Conservation (phyloP, 1,139 yeast genomes). For the Scheffersomyces parashehatae region DNA sequence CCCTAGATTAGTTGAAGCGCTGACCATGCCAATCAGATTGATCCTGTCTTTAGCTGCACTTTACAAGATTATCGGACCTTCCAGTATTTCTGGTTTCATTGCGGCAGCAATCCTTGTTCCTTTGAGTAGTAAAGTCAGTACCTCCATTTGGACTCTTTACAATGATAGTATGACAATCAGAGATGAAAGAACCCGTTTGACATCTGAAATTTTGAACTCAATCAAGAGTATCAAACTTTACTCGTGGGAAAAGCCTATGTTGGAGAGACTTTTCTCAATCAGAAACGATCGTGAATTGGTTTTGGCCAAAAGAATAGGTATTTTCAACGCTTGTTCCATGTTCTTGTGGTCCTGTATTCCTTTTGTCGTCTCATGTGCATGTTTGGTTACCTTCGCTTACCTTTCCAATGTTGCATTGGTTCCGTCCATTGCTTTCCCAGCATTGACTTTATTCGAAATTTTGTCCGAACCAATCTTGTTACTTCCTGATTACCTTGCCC, state of each 20-base stretch:
- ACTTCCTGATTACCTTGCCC: conserved; percentile 32
- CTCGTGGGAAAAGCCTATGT: conserved; percentile 44
- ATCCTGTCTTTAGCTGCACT: conserved; percentile 28
- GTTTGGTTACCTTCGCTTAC: conserved; percentile 28
- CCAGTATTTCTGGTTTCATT: conserved; percentile 37
- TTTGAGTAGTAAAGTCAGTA: conserved; percentile 29
- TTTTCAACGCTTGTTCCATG: conserved; percentile 29
- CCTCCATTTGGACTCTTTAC: conserved; percentile 27
- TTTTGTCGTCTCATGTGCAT: conserved; percentile 34
- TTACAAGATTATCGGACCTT: conserved; percentile 30
- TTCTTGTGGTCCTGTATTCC: conserved; percentile 43
- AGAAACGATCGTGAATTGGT: conserved; percentile 39
- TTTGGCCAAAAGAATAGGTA: conserved; percentile 30
- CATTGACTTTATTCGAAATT: conserved; percentile 36
- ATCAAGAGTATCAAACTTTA: conserved; percentile 42
- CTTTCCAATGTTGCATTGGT: conserved; percentile 27
- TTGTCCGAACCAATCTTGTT: conserved; percentile 36
- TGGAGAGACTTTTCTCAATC: conserved; percentile 30
- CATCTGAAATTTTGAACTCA: conserved; percentile 40
- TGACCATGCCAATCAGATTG: conserved; percentile 33
- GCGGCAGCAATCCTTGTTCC: conserved; percentile 38
- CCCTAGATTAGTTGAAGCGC: conserved; percentile 24
- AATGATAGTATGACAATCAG: conserved; percentile 29
- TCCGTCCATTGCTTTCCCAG: conserved; percentile 42
- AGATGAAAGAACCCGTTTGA: conserved; percentile 39